Conservation (phyloP, 345 rosid species). For the Pseudoturritis turrita region DNA sequence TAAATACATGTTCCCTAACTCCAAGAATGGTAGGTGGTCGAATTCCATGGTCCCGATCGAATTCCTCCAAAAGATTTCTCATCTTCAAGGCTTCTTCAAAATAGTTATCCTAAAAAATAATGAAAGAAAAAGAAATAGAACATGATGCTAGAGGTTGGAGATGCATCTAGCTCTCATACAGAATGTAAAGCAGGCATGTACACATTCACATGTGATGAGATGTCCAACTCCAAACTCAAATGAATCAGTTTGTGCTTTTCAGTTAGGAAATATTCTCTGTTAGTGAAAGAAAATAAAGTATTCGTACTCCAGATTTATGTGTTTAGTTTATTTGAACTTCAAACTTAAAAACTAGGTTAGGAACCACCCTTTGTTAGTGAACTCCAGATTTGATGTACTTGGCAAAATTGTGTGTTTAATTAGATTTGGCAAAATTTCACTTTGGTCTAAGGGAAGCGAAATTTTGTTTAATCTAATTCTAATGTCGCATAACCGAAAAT, state of each 20-base stretch:
- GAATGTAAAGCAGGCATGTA: slow-evolving; percentile 13
- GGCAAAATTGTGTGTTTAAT: neutral
- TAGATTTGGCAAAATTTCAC: neutral
- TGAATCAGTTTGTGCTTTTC: neutral
- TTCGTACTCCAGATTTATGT: neutral
- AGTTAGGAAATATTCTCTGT: neutral
- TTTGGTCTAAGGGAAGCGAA: neutral
- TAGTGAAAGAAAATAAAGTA: neutral
- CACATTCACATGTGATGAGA: slow-evolving; percentile 9
- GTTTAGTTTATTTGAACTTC: neutral
- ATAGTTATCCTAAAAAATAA: slow-evolving; percentile 71
- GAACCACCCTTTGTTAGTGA: neutral
- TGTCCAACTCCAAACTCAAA: slow-evolving; percentile 8
- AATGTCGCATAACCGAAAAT: neutral
- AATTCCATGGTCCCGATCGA: slow-evolving; percentile 75
- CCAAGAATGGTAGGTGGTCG: slow-evolving; percentile 97
- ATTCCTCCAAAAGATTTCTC: slow-evolving; percentile 97
- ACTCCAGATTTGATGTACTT: neutral
- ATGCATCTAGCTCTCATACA: slow-evolving; percentile 13
- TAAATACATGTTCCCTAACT: slow-evolving; percentile 93
- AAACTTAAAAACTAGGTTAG: neutral
- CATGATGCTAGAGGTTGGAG: slow-evolving; percentile 3
- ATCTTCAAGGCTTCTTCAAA: slow-evolving; percentile 98
- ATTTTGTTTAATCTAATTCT: neutral
- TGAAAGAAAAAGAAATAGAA: neutral